Base-by-base conservation (phyloP, 148 eudicot species). In the Heliamphora exappendiculata region DNA sequence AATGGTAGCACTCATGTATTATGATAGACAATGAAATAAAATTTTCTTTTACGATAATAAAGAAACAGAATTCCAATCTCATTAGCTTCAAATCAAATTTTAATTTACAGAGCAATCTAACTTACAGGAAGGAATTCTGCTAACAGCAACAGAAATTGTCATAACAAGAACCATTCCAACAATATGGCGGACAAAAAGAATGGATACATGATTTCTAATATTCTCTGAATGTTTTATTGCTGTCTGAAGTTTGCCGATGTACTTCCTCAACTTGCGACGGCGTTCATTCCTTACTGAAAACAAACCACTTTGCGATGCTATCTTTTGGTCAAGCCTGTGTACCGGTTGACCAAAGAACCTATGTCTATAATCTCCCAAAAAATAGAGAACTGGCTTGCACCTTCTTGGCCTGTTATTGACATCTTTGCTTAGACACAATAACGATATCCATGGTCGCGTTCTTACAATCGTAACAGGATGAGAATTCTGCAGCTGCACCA, bases 51-150 rank as follows among this genome's bases (percentile, higher is more conserved):
- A 19, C 31, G 0, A 7, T 4, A 22, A 66, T 19, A 41, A n/a
- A 39, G 11, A n/a, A 19, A 66, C 3, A 67, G 20, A 66, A 66
- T 36, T 29, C 34, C 53, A 44, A 5, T 28, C n/a, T 70, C 50
- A 42, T 41, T 45, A 75, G 39, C 28, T 45, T 55, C 44, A 45
- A 31, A 75, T 31, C 1, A 45, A 19, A 11, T 41, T n/a, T 41
- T 62, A 22, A 51, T 44, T 41, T 42, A 63, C 2, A 72, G 14
- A 63, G 67, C 10, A 14, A 51, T 55, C 31, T 33, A 82, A 87
- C 99, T 95, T 87, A 92, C 99, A 91, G 14, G 99, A 83, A 41
- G 96, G 93, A 37, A 82, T 75, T 73, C 60, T 91, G 77, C 74
- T 73, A 75, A 86, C 83, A 54, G 94, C 78, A 58, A 88, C 80